Conservation (phyloP, 306 rosid genomes). For the Quercus bicolor region DNA sequence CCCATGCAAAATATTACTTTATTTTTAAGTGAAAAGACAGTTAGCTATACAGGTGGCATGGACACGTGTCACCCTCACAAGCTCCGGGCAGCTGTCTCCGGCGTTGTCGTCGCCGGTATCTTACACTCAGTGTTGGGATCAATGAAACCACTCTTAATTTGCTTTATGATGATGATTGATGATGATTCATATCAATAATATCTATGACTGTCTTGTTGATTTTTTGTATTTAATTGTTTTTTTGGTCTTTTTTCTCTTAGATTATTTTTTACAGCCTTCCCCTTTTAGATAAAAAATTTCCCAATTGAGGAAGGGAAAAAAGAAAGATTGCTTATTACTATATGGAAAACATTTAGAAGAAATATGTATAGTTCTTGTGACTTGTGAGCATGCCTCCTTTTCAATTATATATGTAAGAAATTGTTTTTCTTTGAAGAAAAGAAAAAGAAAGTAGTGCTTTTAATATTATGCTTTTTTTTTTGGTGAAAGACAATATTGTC, state of each 20-base stretch:
- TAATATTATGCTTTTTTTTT: neutral
- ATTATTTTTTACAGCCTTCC: neutral
- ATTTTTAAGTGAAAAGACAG: constrained; percentile 33
- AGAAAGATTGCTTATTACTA: neutral
- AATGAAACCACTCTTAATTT: constrained; percentile 3
- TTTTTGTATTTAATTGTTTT: neutral
- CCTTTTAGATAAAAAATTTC: neutral
- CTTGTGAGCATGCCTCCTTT: neutral
- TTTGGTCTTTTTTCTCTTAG: neutral
- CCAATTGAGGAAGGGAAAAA: neutral
- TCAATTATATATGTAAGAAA: neutral
- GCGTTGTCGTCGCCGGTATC: constrained; percentile 20
- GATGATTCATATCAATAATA: neutral
- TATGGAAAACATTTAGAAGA: neutral
- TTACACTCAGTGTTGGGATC: constrained; percentile 33
- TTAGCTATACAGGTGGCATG: constrained; percentile 28
- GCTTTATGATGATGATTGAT: neutral
- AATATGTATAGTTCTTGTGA: neutral
- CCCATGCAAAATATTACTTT: constrained; percentile 56
- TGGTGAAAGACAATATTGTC: neutral
- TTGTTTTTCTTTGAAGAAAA: neutral
- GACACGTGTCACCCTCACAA: constrained; percentile 34
- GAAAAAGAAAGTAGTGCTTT: neutral
- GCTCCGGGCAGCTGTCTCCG: constrained; percentile 25
- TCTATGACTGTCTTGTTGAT: neutral